A percentile compares a stretch with the other conserved stretches of the same genome.
Conservation (phyloP, 2,329 filamentous ascomycete genomes). For the Colletotrichum godetiae region DNA sequence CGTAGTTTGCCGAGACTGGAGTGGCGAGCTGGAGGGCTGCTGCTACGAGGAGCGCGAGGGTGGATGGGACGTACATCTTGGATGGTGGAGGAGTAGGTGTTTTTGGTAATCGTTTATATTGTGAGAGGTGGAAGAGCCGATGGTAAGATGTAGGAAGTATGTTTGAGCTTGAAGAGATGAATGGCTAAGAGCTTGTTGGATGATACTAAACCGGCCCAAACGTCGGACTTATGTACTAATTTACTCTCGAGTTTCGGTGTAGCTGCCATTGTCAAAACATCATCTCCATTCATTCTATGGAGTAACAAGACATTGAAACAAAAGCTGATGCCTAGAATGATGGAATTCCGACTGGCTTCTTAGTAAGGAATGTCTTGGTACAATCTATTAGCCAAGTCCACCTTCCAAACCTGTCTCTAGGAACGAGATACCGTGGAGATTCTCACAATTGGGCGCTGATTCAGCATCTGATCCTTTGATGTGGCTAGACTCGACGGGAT, state of each 20-base stretch:
- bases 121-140: not conserved
- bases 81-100: too few relatives aligned
- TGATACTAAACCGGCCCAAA: not conserved
- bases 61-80: not conserved
- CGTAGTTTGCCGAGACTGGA: constrained; percentile 6
- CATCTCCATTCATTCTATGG: not conserved
- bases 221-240: not conserved
- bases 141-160: not conserved
- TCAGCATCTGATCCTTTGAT: not conserved
- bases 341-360: not conserved
- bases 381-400: not conserved
- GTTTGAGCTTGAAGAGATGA: not conserved
- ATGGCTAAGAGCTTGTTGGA: not conserved
- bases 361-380: not conserved
- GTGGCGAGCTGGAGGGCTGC: not conserved
- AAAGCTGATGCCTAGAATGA: not conserved
- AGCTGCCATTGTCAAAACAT: not conserved
- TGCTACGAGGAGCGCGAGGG: not conserved
- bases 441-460: not conserved
- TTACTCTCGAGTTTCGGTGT: too few relatives aligned
- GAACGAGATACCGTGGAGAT: not conserved
- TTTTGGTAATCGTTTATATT: not conserved
- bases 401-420: not conserved
- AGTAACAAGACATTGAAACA: not conserved
- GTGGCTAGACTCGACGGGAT: not conserved